Evolutionary conservation across 2,329 filamentous ascomycete genomes (phyloP).

Genomic region (Xylariaceae sp.): DNA sequence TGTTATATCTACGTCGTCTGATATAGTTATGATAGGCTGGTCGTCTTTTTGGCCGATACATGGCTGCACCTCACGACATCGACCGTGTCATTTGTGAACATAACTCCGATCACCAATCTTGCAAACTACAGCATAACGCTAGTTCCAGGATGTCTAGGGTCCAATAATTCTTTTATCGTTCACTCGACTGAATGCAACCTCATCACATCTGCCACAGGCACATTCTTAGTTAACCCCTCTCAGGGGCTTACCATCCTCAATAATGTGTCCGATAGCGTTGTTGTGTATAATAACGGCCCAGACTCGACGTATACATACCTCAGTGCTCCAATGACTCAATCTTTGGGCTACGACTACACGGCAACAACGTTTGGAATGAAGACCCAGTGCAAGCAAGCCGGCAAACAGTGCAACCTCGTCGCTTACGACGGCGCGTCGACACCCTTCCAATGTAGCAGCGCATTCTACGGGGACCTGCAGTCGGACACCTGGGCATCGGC

Average conservation of each 20-base stretch:
- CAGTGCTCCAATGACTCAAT: background rate
- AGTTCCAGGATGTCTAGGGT: background rate
- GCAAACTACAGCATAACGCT: background rate
- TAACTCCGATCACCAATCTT: background rate
- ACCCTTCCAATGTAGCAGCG: background rate
- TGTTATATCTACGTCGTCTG: too few species aligned
- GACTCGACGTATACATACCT: background rate
- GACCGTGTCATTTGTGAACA: background rate
- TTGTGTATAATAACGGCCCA: background rate
- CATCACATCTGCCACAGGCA: background rate
- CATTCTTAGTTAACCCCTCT: background rate
- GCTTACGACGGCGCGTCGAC: background rate
- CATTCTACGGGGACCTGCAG: background rate
- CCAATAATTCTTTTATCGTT: background rate
- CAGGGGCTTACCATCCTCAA: background rate
- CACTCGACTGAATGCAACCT: background rate
- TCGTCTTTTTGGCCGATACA: background rate
- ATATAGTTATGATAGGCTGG: background rate
- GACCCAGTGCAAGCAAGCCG: background rate
- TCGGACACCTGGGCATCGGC: background rate
- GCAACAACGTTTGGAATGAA: background rate
- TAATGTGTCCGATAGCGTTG: background rate
- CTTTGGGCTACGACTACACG: background rate
- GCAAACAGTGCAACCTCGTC: background rate
- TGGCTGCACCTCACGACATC: slow-evolving; percentile 1